Base-by-base conservation (phyloP, 371 early-diverging fungal species). In the Syncephalastrum racemosum region DNA sequence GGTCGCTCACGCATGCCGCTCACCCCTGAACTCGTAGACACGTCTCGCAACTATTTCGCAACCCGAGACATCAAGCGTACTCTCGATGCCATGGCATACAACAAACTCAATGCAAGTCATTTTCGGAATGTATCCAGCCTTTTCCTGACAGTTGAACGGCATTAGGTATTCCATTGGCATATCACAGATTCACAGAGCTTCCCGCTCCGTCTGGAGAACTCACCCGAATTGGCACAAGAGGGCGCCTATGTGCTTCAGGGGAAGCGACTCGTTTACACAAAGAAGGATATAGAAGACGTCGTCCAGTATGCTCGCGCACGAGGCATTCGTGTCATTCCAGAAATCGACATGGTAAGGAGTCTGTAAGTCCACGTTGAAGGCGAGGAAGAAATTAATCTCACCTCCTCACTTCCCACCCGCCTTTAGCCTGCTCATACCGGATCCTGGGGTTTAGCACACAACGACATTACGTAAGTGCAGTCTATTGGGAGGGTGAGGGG, bases 1-100 rank as follows among this genome's bases (percentile, higher is more conserved):
- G 36, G 36, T 31, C 36, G 36, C 36, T 31, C 10, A 31, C 36
- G 36, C 36, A 31, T 31, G 12, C 36, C 36, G 20, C 18, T 16
- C 13, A 20, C 20, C n/a, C 25, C 40, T 10, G 18, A 31, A 31
- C 5, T 8, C 12, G 36, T 50, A 62, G 93, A 93, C 58, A 91
- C 92, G 39, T 67, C 88, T 46, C 82, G 93, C 54, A 92, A 90
- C 70, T 92, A 71, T 60, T 89, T 79, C 56, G 81, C 91, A 3
- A 68, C 90, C 16, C 66, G 72, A 31, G 82, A 78, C 53, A 66
- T 89, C 56, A 62, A 80, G 8, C 60, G 80, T 27, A 81, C 82
- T 2, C 61, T 86, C 15, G 82, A 82, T 43, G 82, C 77, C 6
- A 75, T 85, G 78, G 62, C 75, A 14, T 80, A 70, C 53, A 79